Evolutionary conservation across 2,329 filamentous ascomycete genomes (phyloP), one percentile per base, ranked within the genome.

Genomic region (Penicillium expansum): DNA sequence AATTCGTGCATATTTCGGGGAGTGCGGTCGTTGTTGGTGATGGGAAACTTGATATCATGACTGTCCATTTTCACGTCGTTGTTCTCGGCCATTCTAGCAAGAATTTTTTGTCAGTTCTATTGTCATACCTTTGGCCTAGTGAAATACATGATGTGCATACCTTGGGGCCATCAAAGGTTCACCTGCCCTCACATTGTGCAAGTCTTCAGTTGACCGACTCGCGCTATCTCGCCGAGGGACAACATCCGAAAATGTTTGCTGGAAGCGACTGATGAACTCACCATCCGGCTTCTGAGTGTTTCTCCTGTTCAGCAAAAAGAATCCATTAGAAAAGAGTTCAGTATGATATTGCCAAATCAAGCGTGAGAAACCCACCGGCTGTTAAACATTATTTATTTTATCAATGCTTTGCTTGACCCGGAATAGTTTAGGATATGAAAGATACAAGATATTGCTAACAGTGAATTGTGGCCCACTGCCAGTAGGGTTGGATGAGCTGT

Each of bases 211-310:
- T 49, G 24, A 37, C 11, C 37, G 51, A 47, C 62, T 77, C 68
- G 68, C 77, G 69, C 65, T 72, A 67, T 64, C 78, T 67, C 67
- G 81, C 74, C 52, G 80, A 68, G 56, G 78, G 55, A 82, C 79
- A 60, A 95, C 80, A 67, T 92, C 86, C 45, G 91, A 89, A 69
- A 96, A 96, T 65, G 85, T 87, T 69, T 90, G 85, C 74, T 90
- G 90, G 78, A 96, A 96, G 73, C 86, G 87, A 76, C 86, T 86
- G 73, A 94, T 86, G 70, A 96, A 83, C 68, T 92, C 90, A 71
- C 92, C 89, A 73, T 86, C 87, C 55, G 92, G 92, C 79, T 96
- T 96, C 75, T 92, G 90, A 55, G 89, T 86, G 74, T 85, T 91
- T 69, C 84, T 90, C 77, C 88, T 90, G 65, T 57, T 20, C 29